Base-by-base conservation (phyloP, 2,329 filamentous ascomycete genomes). In the Penicillium brevicompactum region DNA sequence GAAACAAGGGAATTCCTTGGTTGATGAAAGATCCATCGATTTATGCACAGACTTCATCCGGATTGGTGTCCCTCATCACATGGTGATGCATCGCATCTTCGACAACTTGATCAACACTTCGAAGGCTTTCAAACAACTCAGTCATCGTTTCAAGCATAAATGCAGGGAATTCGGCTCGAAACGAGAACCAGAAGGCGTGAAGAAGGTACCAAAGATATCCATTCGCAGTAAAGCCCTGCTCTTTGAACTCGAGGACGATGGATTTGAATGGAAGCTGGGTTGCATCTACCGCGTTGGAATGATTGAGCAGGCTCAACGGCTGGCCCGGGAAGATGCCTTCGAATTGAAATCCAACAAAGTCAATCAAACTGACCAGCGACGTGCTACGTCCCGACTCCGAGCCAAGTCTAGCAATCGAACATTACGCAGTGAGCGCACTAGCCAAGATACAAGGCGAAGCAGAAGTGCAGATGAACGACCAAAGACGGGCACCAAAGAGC, bases 231-330 rank as follows among this genome's bases (percentile, higher is more conserved):
- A 90, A 65, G 90, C 89, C 5, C 80, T 99, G 22, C 77, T 96
- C 2, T 93, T 99, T 56, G 93, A 97, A 68, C 81, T 99, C 34
- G 94, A 99, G 74, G 94, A 99, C 70, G 93, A 94, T 47, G 88
- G 91, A 0, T 99, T 99, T 67, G 94, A 99, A 72, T 99, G 92
- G 90, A 97, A 97, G 70, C 80, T 99, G 9, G 91, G 92, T 14
- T 87, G 92, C 68, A 99, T 99, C 49, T 99, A 97, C 72, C 87
- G 93, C 31, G 86, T 91, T 44, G 94, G 95, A 0, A 82, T 93
- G 18, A 80, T 92, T 52, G 94, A 99, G 72, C 93, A 97, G 73
- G 87, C 88, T 70, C 94, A 97, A 72, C 85, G 94, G 18, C 78
- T 96, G 51, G 92, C 93, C 4, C 86, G 94, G 42, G 91, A 96